A percentile compares a stretch with the other conserved stretches of the same genome.
These are phyloP conservation scores for Alternaria ethzedia DNA, from an alignment of 2,329 filamentous ascomycete genomes.

Conservation along the genomic window DNA sequence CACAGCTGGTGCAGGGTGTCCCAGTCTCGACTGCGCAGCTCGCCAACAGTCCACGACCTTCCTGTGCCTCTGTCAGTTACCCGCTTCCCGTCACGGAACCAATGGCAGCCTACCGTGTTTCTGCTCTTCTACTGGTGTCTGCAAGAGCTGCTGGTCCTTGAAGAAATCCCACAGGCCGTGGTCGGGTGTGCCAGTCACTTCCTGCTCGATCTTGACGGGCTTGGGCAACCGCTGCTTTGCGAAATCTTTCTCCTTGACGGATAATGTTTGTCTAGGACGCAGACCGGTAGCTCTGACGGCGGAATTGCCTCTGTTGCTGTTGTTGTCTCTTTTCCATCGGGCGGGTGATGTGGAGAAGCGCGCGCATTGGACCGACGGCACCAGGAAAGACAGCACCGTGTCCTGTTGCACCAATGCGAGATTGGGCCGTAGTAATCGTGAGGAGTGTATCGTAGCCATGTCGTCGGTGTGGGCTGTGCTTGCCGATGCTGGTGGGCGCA, in stretches of 20 bases:
- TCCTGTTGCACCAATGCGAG: conserved; percentile 24
- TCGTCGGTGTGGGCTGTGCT: conserved; percentile 18
- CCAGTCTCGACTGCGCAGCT: conserved; percentile 89
- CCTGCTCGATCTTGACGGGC: conserved; percentile 69
- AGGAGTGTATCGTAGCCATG: conserved; percentile 40
- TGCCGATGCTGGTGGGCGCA: conserved; percentile 12
- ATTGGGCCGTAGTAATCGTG: conserved; percentile 35
- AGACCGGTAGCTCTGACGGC: conserved; percentile 76
- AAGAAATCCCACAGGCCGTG: conserved; percentile 97
- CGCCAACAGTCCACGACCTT: conserved; percentile 81
- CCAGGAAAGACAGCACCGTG: conserved; percentile 34
- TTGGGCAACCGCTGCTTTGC: conserved; percentile 63
- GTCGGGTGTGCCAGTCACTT: conserved; percentile 68
- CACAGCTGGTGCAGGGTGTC: conserved; percentile 90
- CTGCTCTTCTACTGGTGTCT: conserved; percentile 72
- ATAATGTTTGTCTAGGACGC: conserved; percentile 70
- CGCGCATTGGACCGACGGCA: conserved; percentile 32
- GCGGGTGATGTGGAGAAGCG: conserved; percentile 59
- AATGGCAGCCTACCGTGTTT: conserved; percentile 64
- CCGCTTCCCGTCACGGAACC: not conserved
- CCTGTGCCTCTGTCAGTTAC: conserved; percentile 53
- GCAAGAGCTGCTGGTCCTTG: conserved; percentile 69
- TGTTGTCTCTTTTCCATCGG: conserved; percentile 72
- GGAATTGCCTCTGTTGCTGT: conserved; percentile 80
- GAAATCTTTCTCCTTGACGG: conserved; percentile 69